Evolutionary conservation across 306 rosid species (phyloP).

Genomic region (Oemleria cerasiformis): DNA sequence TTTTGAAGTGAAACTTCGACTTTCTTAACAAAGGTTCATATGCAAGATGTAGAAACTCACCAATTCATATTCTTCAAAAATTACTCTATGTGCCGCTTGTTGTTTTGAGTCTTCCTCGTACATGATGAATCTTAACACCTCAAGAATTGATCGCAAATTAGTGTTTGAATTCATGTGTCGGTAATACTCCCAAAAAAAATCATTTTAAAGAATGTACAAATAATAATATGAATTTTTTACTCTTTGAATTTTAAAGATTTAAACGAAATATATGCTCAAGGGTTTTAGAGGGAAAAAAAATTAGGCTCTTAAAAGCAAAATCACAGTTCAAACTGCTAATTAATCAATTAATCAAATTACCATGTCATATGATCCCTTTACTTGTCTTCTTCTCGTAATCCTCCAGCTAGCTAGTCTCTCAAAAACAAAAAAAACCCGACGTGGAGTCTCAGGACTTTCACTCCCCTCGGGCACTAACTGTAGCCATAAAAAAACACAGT

Average conservation of each 20-base stretch:
- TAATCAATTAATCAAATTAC: slow-evolving; percentile 1
- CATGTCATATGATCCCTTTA: slow-evolving; percentile 3
- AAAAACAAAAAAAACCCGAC: neutral
- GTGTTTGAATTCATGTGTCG: neutral
- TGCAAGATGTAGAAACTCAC: no score
- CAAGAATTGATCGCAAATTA: neutral
- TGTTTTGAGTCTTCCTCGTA: neutral
- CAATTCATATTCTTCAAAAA: no score
- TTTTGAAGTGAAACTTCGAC: no score
- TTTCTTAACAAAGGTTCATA: no score
- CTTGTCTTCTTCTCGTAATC: neutral
- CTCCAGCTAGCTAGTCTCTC: slow-evolving; percentile 21
- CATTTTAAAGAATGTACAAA: neutral
- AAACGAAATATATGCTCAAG: neutral
- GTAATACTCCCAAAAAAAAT: neutral
- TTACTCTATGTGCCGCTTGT: no score
- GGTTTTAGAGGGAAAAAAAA: neutral
- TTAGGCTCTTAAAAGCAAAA: neutral
- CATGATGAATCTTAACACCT: neutral
- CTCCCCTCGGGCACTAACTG: neutral
- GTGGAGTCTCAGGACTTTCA: neutral
- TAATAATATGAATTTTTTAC: neutral
- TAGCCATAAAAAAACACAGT: neutral
- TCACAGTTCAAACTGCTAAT: no score
- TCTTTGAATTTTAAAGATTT: neutral